These are phyloP conservation scores for Onygenales sp. DNA, from an alignment of 2,329 filamentous ascomycete genomes.

Conservation along the genomic window DNA sequence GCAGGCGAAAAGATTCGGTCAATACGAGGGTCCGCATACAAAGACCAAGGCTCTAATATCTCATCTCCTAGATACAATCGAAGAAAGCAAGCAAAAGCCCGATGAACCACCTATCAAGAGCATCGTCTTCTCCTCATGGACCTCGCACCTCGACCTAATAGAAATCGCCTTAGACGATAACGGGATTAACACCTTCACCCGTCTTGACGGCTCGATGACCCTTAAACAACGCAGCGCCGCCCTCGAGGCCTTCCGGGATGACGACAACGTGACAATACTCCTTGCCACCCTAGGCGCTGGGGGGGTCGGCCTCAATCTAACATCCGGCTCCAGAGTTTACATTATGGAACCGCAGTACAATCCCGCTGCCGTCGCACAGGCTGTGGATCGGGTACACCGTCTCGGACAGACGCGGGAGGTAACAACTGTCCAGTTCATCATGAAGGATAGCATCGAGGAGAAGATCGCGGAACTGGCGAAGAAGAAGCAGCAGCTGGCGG, in stretches of 20 bases:
- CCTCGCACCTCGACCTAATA: constrained; percentile 85
- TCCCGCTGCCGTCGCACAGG: constrained; percentile 87
- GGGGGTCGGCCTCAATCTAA: constrained; percentile 84
- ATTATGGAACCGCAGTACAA: constrained; percentile 99
- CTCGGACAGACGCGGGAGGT: constrained; percentile 85
- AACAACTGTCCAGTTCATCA: constrained; percentile 78
- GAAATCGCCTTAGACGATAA: constrained; percentile 62
- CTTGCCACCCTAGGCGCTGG: constrained; percentile 89
- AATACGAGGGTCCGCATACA: constrained; percentile 78
- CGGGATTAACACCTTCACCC: constrained; percentile 50
- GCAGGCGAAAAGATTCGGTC: constrained; percentile 51
- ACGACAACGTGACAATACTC: constrained; percentile 64
- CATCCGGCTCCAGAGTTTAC: constrained; percentile 75
- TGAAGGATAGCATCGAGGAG: constrained; percentile 85
- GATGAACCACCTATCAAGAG: constrained; percentile 74
- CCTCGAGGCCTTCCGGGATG: constrained; percentile 67
- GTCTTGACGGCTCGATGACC: constrained; percentile 86
- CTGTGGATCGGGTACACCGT: constrained; percentile 84
- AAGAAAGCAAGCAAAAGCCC: constrained; percentile 41
- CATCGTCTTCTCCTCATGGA: constrained; percentile 95
- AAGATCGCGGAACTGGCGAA: constrained; percentile 83
- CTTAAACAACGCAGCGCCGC: constrained; percentile 63
- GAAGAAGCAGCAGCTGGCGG: constrained; percentile 87
- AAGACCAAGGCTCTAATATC: constrained; percentile 77
- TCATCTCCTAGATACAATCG: constrained; percentile 57